A percentile compares a stretch with the other conserved stretches of the same genome.
Evolutionary conservation across 2,329 filamentous ascomycete genomes (phyloP).

Genomic region (Periglandula ipomoeae): DNA sequence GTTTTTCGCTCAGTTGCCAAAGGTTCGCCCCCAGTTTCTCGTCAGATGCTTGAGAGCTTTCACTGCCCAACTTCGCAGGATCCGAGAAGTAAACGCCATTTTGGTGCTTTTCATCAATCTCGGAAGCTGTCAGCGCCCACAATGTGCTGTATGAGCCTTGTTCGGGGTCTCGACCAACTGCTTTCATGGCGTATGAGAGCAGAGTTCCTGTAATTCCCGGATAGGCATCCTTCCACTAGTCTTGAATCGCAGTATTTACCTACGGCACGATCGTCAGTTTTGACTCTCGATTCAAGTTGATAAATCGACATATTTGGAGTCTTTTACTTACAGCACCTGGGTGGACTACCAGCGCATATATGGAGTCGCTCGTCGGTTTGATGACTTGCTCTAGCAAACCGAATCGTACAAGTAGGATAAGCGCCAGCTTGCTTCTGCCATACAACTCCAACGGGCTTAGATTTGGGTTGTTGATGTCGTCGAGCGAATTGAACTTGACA

Average conservation of each 20-base stretch:
- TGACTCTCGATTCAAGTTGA: too few species aligned
- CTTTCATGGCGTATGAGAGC: constrained; percentile 24
- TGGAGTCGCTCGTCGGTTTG: constrained; percentile 28
- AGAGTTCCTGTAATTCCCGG: constrained; percentile 30
- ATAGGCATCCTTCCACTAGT: constrained; percentile 37
- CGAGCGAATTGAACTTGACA: constrained; percentile 27
- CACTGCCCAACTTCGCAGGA: constrained; percentile 27
- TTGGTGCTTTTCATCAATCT: constrained; percentile 30
- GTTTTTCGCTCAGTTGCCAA: constrained; percentile 28
- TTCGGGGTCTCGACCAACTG: constrained; percentile 26
- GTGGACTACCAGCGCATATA: constrained; percentile 32
- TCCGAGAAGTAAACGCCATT: constrained; percentile 35
- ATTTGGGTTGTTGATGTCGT: constrained; percentile 32
- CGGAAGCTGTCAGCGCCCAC: constrained; percentile 30
- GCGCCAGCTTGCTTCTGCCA: constrained; percentile 31
- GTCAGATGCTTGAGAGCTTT: constrained; percentile 29
- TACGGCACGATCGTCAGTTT: constrained; percentile 7
- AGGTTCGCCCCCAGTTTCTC: constrained; percentile 26
- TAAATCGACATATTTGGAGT: too few species aligned
- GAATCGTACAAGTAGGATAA: constrained; percentile 33
- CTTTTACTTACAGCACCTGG: constrained; percentile 25
- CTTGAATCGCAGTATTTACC: constrained; percentile 35
- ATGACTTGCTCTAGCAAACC: constrained; percentile 31
- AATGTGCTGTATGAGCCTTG: constrained; percentile 35
- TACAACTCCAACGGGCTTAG: constrained; percentile 28